Conservation (phyloP, 768 basidiomycete species). For the Filobasidium floriforme region DNA sequence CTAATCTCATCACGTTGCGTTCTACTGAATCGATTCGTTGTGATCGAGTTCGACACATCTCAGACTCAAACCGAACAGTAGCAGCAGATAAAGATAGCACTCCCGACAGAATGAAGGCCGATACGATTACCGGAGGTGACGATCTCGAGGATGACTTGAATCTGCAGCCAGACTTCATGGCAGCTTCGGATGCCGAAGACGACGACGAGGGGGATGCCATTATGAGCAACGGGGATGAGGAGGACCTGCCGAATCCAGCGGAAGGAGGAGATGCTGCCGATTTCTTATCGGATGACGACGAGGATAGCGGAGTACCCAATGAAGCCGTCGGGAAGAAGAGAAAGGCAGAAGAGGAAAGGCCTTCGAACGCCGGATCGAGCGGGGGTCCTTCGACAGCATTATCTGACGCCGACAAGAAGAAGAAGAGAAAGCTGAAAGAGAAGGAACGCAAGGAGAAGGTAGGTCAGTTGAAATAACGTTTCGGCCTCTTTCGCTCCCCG, state of each 20-base stretch:
- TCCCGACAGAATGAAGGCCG: not conserved
- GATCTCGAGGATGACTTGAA: conserved; percentile 44
- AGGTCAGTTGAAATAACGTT: conserved; percentile 19
- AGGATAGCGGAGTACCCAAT: not conserved
- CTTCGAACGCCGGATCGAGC: not conserved
- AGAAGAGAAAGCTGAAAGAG: conserved; percentile 40
- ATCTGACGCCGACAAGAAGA: conserved; percentile 32
- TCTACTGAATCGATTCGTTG: too few relatives aligned
- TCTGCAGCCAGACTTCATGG: conserved; percentile 36
- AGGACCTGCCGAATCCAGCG: conserved; percentile 21
- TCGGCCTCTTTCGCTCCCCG: not conserved
- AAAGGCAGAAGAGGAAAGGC: conserved; percentile 14
- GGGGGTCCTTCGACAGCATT: not conserved
- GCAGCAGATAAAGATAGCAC: too few relatives aligned
- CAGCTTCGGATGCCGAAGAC: conserved; percentile 25
- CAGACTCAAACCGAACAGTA: too few relatives aligned
- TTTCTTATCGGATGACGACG: conserved; percentile 20
- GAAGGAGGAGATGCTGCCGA: conserved; percentile 20
- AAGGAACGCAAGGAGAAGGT: conserved; percentile 41
- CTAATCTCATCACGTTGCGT: too few relatives aligned
- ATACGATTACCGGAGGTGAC: conserved; percentile 26
- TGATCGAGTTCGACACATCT: too few relatives aligned
- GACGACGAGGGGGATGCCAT: conserved; percentile 14
- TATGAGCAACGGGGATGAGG: conserved; percentile 21
- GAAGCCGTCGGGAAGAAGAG: conserved; percentile 14